Evolutionary conservation across 148 eudicot species (phyloP), one percentile per base, ranked within the genome.

Genomic region (Rhododendron kiyosumense): DNA sequence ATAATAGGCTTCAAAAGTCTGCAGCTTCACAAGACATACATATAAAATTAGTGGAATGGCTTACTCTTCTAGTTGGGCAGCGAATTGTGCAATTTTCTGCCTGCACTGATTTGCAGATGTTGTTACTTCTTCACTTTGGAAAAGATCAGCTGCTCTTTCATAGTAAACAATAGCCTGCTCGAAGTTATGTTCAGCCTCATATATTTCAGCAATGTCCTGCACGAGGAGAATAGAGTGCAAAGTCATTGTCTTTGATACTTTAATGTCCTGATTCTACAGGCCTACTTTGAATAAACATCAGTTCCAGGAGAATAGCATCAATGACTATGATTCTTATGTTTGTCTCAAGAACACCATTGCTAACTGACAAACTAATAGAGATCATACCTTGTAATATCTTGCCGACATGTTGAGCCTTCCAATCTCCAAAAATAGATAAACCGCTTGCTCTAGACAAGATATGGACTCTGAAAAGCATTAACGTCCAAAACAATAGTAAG

Each of bases 351-450:
- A 71, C 54, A 46, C 15, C 73, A 84, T 20, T 73, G 32, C 13
- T 48, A 30, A 75, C 10, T 7, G 36, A 54, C 51, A 76, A 84
- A 75, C n/a, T 54, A 49, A 46, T 24, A 84, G 63, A 65, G 81
- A 38, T 59, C 67, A 18, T 91, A 96, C 99, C 99, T 96, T 95
- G 88, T 92, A 96, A 79, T 95, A 92, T 90, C 99, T 93, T 85
- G 97, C 98, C 63, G 94, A 90, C 99, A 95, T 94, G 81, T 86
- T 94, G 65, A 96, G 93, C 91, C 97, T 90, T 91, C 99, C 99
- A 84, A 94, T 91, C 76, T 96, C 98, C 89, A 92, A 87, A 82
- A 96, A 95, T 41, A 36, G 38, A 2, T 36, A 2, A 15, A 90
- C 90, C 13, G 95, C 83, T 89, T 94, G 95, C 89, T 92, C 95